Base-by-base conservation (phyloP, 2,329 filamentous ascomycete genomes). In the Colletotrichum sp. region DNA sequence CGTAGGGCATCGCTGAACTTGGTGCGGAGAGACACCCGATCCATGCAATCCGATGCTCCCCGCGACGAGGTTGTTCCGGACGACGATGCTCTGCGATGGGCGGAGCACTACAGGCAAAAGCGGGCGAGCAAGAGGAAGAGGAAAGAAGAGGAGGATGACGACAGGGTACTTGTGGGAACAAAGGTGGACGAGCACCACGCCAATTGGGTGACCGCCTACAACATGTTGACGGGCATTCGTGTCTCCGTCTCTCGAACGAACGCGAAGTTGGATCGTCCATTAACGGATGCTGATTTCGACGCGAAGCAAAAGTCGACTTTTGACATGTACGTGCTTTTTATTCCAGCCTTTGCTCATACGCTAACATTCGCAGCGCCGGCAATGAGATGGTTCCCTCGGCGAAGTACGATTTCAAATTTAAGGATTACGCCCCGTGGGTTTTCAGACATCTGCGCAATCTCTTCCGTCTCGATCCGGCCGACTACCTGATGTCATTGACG, bases 371-470 rank as follows among this genome's bases (percentile, higher is more conserved):
- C 81, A 96, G 94, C 82, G 98, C 96, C 79, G 97, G 97, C 78
- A 98, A 98, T 84, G 97, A 99, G 88, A 89, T 99, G 83, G 98
- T 98, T 7, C 97, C 97, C 26, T 98, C 96, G 77, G 96, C 97
- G 80, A 99, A 99, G 86, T 99, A 99, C 88, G 97, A 99, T 87
- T 99, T 99, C 92, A 99, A 99, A 86, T 99, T 99, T 90, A 99
- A 99, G 88, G 97, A 99, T 87, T 99, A 99, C 85, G 96, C 96
- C n/a, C 97, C 97, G 73, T 99, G 96, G 96, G 97, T 99, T 75
- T 99, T 99, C 86, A 95, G 97, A 81, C 95, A 96, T 85, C 90
- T 99, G 58, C 94, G 97, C 79, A 89, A 92, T 65, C 94, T 94
- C 78, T 99, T 99, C 87, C 93, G 94, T 80, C 92, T 99, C 71